Conservation (phyloP, 306 rosid species). For the Castanea sativa region DNA sequence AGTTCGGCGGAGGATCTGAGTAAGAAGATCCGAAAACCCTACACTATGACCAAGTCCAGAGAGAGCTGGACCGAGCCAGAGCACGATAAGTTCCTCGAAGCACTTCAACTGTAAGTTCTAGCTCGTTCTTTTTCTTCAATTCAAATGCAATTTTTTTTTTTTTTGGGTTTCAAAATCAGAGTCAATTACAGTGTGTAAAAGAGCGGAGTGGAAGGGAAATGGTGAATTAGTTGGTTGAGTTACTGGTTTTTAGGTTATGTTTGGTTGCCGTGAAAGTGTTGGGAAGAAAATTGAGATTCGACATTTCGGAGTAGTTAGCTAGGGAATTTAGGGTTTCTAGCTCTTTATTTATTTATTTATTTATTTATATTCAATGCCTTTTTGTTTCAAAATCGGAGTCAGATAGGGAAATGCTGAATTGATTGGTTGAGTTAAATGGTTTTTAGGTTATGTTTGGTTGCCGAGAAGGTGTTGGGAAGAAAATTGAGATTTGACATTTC, state of each 20-base stretch:
- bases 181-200: too few species aligned
- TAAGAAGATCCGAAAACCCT: conserved; percentile 88
- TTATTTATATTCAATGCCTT: not conserved
- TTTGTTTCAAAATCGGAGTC: not conserved
- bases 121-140: not conserved
- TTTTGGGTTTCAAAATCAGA: not conserved
- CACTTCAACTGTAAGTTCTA: conserved; percentile 79
- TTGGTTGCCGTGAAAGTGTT: too few species aligned
- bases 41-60: conserved; percentile 94
- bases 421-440: too few species aligned
- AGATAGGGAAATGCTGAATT: too few species aligned
- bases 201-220: too few species aligned
- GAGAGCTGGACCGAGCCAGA: conserved; percentile 99
- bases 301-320: not conserved
- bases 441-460: too few species aligned
- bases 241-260: too few species aligned
- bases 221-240: too few species aligned
- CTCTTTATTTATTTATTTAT: too few species aligned
- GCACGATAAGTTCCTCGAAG: conserved; percentile 97
- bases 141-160: not conserved
- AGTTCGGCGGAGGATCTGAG: conserved; percentile 52
- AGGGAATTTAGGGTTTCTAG: not conserved
- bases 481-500: not conserved
- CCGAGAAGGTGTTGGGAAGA: not conserved
- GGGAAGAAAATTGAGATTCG: not conserved